Conservation (phyloP, 2,329 filamentous ascomycete species). For the Fusarium sp. region DNA sequence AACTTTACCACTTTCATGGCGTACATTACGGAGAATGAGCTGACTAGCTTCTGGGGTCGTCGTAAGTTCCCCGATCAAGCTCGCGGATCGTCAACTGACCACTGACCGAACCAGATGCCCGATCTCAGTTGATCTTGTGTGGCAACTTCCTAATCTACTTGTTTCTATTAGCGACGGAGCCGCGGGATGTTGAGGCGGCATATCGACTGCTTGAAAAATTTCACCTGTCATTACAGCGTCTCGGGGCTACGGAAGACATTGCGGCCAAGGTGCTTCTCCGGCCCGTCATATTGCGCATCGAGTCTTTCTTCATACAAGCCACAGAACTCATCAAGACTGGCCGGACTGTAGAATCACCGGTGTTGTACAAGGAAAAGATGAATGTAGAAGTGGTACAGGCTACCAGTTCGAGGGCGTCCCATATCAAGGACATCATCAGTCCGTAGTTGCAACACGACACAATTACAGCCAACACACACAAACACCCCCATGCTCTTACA, state of each 20-base stretch:
- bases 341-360: conserved; percentile 26
- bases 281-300: conserved; percentile 52
- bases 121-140: conserved; percentile 59
- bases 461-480: neutral
- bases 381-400: neutral
- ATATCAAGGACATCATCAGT: neutral
- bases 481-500: neutral
- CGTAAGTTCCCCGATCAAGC: conserved; percentile 48
- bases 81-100: neutral
- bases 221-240: conserved; percentile 51
- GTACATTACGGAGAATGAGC: conserved; percentile 48
- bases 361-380: conserved; percentile 1
- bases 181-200: conserved; percentile 48
- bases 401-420: neutral
- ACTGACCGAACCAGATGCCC: conserved; percentile 42
- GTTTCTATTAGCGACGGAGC: conserved; percentile 56
- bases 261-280: conserved; percentile 49
- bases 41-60: conserved; percentile 58
- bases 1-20: conserved; percentile 54
- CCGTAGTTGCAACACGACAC: neutral
- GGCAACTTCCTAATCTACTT: conserved; percentile 62
- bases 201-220: conserved; percentile 53
- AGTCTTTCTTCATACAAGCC: conserved; percentile 56
- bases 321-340: conserved; percentile 41
- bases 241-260: conserved; percentile 47